These are phyloP conservation scores for Xylariaceae sp. DNA, from an alignment of 2,329 filamentous ascomycete genomes.

Conservation along the genomic window DNA sequence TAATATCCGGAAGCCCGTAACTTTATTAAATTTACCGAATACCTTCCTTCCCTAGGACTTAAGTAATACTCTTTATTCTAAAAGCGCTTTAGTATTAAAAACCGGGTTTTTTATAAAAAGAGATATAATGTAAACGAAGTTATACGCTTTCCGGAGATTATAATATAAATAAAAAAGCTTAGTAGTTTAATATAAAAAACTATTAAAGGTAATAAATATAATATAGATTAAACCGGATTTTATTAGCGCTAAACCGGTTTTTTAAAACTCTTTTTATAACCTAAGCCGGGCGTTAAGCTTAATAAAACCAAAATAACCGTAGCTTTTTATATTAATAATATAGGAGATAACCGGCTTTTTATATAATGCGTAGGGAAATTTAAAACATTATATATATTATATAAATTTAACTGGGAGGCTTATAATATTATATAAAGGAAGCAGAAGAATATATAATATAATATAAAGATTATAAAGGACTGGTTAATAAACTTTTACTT, in stretches of 20 bases:
- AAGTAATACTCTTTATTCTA: background rate
- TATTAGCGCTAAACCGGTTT: constrained; percentile 1
- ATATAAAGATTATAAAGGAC: background rate
- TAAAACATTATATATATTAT: background rate
- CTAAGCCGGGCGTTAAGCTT: background rate
- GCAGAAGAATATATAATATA: background rate
- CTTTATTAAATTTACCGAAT: background rate
- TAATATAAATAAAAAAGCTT: background rate
- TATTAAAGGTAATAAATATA: constrained; percentile 1
- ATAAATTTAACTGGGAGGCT: constrained; percentile 1
- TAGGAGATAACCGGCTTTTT: background rate
- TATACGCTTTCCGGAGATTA: background rate
- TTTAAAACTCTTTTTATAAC: background rate
- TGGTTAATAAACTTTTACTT: no score
- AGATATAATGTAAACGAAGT: background rate
- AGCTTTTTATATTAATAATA: background rate
- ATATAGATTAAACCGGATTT: background rate
- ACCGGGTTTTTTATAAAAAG: background rate
- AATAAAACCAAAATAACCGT: background rate
- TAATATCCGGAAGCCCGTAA: background rate
- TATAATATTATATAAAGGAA: background rate
- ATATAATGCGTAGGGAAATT: background rate
- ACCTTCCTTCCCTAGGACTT: background rate
- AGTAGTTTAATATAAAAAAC: background rate
- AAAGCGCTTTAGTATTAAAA: background rate